Evolutionary conservation across 2,329 filamentous ascomycete species (phyloP).

Genomic region (Cladosporium velox): DNA sequence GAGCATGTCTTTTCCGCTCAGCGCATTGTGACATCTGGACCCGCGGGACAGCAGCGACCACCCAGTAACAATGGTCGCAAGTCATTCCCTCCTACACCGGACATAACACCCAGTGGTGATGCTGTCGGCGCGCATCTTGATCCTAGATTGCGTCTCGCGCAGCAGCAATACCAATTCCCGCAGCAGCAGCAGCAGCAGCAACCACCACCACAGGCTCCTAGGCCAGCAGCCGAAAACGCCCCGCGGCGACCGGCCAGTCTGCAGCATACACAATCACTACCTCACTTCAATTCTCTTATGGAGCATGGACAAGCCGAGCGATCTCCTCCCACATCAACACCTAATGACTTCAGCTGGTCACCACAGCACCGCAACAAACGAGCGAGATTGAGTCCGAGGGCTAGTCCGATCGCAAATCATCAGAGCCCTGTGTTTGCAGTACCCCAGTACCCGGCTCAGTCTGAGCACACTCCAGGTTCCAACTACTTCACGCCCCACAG

Average conservation of each 20-base stretch:
- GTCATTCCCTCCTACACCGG: constrained; percentile 25
- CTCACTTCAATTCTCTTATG: constrained; percentile 13
- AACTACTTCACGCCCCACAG: constrained; percentile 42
- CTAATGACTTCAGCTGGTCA: constrained; percentile 33
- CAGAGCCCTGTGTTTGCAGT: constrained; percentile 32
- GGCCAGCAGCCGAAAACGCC: neutral
- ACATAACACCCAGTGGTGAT: constrained; percentile 25
- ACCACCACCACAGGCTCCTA: neutral
- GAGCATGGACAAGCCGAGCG: constrained; percentile 4
- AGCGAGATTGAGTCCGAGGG: constrained; percentile 34
- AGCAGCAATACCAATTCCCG: constrained; percentile 17
- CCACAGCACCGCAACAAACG: constrained; percentile 42
- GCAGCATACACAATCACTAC: constrained; percentile 8
- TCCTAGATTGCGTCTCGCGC: constrained; percentile 24
- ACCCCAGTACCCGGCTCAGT: constrained; percentile 31
- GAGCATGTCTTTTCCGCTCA: constrained; percentile 39
- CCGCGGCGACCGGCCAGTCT: neutral
- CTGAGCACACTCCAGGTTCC: constrained; percentile 42
- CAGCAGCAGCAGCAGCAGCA: neutral
- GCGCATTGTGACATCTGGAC: constrained; percentile 29
- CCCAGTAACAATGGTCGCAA: constrained; percentile 25
- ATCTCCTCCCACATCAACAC: constrained; percentile 13
- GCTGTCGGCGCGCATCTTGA: constrained; percentile 21
- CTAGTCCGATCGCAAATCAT: constrained; percentile 23
- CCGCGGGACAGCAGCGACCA: constrained; percentile 24